Percentiles rank a stretch among this genome's conserved stretches.
phyloP scores from a whole-genome alignment of 1,284 basidiomycete genomes.

The Polyporus tsugae region DNA sequence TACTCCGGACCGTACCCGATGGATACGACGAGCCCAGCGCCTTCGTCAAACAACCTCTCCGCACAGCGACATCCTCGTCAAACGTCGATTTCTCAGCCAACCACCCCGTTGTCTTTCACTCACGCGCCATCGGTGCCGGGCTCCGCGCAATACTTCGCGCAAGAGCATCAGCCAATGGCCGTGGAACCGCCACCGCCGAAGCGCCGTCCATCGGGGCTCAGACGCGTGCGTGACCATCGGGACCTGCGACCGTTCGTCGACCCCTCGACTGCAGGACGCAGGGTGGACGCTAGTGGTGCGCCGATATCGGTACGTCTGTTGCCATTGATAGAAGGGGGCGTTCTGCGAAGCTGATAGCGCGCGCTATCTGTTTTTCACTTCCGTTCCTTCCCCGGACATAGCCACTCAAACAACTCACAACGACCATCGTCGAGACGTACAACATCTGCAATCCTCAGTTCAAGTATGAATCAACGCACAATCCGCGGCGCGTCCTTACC shows the following conservation, averaged over 20 bases:
- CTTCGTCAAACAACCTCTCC: slow-evolving; percentile 55
- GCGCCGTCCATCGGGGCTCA: slow-evolving; percentile 74
- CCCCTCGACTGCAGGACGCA: slow-evolving; percentile 60
- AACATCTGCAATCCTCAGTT: slow-evolving; percentile 92
- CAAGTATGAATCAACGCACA: slow-evolving; percentile 91
- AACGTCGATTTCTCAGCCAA: slow-evolving; percentile 65
- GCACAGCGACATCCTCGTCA: slow-evolving; percentile 56
- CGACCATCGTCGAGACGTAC: slow-evolving; percentile 88
- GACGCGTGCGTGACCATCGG: slow-evolving; percentile 70
- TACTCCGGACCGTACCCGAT: slow-evolving; percentile 55
- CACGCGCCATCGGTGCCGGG: slow-evolving; percentile 54
- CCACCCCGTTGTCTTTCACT: slow-evolving; percentile 72
- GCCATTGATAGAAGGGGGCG: slow-evolving; percentile 11
- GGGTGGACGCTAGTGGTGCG: slow-evolving; percentile 70
- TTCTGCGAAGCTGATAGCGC: slow-evolving; percentile 28
- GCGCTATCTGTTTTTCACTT: slow-evolving; percentile 19
- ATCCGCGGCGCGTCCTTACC: slow-evolving; percentile 92
- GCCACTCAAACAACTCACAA: slow-evolving; percentile 91
- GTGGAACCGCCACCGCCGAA: slow-evolving; percentile 75
- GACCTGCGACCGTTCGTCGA: slow-evolving; percentile 78
- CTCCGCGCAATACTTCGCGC: slow-evolving; percentile 58
- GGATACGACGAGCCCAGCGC: slow-evolving; percentile 69
- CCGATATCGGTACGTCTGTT: slow-evolving; percentile 65
- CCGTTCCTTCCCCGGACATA: slow-evolving; percentile 39
- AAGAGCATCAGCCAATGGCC: slow-evolving; percentile 69